A percentile compares a stretch with the other conserved stretches of the same genome.
phyloP scores from a whole-genome alignment of 331 rosid genomes.

The Spiraea crenata region DNA sequence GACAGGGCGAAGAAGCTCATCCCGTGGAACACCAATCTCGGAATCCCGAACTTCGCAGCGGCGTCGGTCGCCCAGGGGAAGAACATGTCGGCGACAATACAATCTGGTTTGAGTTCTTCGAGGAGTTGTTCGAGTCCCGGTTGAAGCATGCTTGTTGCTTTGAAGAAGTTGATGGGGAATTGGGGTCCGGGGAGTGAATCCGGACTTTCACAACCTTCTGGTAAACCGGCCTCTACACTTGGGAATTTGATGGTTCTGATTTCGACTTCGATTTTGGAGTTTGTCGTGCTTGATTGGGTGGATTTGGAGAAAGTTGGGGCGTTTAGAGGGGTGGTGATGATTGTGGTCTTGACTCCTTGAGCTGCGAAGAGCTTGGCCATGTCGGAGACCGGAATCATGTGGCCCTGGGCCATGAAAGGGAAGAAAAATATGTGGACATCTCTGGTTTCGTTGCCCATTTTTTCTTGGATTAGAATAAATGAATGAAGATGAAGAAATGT shows the following conservation, averaged over 20 bases:
- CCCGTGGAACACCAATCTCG: conserved; percentile 47
- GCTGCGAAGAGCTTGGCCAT: conserved; percentile 26
- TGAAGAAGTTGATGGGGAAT: background rate
- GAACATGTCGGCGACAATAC: conserved; percentile 43
- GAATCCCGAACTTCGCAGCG: conserved; percentile 44
- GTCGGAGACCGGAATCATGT: conserved; percentile 24
- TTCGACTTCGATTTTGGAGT: background rate
- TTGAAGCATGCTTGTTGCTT: conserved; percentile 22
- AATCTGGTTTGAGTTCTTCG: conserved; percentile 32
- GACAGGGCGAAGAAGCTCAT: conserved; percentile 38
- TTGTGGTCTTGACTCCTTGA: conserved; percentile 10
- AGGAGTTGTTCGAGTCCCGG: background rate
- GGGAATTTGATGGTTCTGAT: conserved; percentile 12
- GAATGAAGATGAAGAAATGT: background rate
- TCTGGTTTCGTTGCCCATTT: background rate
- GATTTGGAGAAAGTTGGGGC: background rate
- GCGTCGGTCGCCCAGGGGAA: conserved; percentile 49
- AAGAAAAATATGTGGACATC: conserved; percentile 12
- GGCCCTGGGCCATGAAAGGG: conserved; percentile 24
- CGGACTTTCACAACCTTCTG: background rate
- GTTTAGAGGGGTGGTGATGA: conserved; percentile 6
- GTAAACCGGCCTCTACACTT: conserved; percentile 7
- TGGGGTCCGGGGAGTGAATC: background rate
- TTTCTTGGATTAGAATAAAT: background rate
- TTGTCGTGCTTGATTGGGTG: background rate